A percentile compares a stretch with the other conserved stretches of the same genome.
Evolutionary conservation across 306 rosid species (phyloP).

Genomic region (Cucurbita argyrosperma): DNA sequence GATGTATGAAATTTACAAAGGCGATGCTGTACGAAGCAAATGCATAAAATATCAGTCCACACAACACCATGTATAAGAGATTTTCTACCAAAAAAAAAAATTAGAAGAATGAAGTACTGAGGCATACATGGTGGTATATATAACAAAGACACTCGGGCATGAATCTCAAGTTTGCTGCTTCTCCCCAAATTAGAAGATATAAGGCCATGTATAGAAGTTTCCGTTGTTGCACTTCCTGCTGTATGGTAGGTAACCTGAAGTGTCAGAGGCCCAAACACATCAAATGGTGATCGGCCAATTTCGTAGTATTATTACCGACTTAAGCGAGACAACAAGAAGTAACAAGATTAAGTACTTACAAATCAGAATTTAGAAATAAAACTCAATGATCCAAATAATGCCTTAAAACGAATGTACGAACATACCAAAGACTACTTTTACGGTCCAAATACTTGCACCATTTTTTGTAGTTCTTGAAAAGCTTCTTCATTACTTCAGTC

Average conservation of each 20-base stretch:
- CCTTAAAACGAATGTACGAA: conserved; percentile 3
- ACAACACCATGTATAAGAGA: not conserved
- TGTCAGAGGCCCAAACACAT: not conserved
- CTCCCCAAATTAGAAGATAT: conserved; percentile 98
- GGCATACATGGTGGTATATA: conserved; percentile 87
- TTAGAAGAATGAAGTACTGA: not conserved
- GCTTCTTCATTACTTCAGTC: conserved; percentile 96
- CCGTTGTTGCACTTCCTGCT: conserved; percentile 98
- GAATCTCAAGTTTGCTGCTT: conserved; percentile 96
- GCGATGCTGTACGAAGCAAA: not conserved
- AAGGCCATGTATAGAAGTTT: conserved; percentile 91
- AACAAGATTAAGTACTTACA: not conserved
- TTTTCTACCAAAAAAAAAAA: not conserved
- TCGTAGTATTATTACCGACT: not conserved
- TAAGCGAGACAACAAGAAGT: not conserved
- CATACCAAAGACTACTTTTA: conserved; percentile 96
- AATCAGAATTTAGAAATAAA: not conserved
- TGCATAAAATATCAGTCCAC: not conserved
- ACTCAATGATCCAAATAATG: not conserved
- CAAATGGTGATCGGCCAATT: not conserved
- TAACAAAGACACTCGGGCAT: conserved; percentile 99
- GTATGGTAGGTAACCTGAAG: conserved; percentile 94
- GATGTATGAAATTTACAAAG: too few relatives aligned
- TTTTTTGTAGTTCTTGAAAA: conserved; percentile 87
- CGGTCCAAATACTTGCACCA: conserved; percentile 99